Conservation (phyloP, 2,329 filamentous ascomycete species). For the Metarhizium sp. region DNA sequence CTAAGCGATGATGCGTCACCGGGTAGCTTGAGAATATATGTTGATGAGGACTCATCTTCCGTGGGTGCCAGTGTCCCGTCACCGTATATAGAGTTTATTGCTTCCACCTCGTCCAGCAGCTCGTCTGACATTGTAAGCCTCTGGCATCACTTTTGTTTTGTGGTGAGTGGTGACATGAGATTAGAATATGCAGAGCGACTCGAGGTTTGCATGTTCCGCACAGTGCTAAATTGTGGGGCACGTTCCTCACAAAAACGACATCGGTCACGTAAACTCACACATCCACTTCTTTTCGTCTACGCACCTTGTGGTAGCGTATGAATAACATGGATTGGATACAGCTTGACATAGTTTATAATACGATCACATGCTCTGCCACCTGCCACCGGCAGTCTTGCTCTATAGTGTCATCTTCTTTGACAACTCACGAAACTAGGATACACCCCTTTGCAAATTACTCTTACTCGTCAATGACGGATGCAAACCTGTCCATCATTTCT, state of each 20-base stretch:
- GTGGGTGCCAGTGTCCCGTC: slow-evolving; percentile 47
- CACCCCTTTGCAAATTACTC: slow-evolving; percentile 1
- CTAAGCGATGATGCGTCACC: slow-evolving; percentile 48
- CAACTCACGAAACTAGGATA: slow-evolving; percentile 4
- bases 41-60: slow-evolving; percentile 16
- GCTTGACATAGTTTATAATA: slow-evolving; percentile 1
- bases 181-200: neutral
- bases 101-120: slow-evolving; percentile 65
- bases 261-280: neutral
- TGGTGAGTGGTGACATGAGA: neutral
- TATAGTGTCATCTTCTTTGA: slow-evolving; percentile 17
- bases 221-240: neutral
- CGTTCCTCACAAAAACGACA: neutral
- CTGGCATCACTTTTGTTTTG: neutral
- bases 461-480: slow-evolving; percentile 91
- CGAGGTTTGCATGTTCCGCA: neutral
- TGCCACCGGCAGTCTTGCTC: slow-evolving; percentile 9
- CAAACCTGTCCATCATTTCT: slow-evolving; percentile 94
- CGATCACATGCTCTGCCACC: slow-evolving; percentile 6
- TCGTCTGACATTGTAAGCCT: slow-evolving; percentile 40
- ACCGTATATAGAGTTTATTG: slow-evolving; percentile 78
- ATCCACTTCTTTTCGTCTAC: neutral
- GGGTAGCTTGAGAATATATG: slow-evolving; percentile 60
- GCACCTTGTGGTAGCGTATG: neutral
- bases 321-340: neutral